A percentile compares a stretch with the other conserved stretches of the same genome.
Conservation (phyloP, 2,329 filamentous ascomycete species). For the Tolypocladium tundrense region DNA sequence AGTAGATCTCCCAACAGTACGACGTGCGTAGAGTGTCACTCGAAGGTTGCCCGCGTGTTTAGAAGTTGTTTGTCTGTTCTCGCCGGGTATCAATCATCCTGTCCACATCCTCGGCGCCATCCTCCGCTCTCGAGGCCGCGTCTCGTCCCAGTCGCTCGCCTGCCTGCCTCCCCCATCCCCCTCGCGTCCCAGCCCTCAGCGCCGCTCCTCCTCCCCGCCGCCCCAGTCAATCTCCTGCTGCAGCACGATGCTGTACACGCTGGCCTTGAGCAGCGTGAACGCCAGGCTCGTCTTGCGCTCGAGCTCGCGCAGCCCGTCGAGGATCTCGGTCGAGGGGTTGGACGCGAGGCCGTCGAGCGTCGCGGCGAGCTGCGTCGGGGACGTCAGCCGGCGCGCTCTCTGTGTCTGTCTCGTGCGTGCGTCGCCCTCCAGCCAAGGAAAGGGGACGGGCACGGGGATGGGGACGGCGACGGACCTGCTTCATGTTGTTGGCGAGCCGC, state of each 20-base stretch:
- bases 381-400: background rate
- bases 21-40: background rate
- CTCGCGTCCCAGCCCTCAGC: constrained; percentile 9
- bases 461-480: constrained; percentile 50
- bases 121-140: too few species aligned
- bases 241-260: constrained; percentile 95
- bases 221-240: constrained; percentile 89
- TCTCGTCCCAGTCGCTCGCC: too few species aligned
- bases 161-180: constrained; percentile 9
- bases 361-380: constrained; percentile 34
- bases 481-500: constrained; percentile 78
- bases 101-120: too few species aligned
- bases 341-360: constrained; percentile 54
- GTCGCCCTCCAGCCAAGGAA: too few species aligned
- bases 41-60: background rate
- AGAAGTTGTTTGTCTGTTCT: background rate
- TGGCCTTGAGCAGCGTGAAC: constrained; percentile 93
- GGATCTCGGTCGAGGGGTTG: constrained; percentile 67
- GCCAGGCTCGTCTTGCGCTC: constrained; percentile 93
- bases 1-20: background rate
- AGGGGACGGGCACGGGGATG: background rate
- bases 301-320: constrained; percentile 76
- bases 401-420: too few species aligned
- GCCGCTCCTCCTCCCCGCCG: constrained; percentile 30
- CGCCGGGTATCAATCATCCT: background rate